Conservation (phyloP, 352 stramenopile species). For the Phytopythium litorale region DNA sequence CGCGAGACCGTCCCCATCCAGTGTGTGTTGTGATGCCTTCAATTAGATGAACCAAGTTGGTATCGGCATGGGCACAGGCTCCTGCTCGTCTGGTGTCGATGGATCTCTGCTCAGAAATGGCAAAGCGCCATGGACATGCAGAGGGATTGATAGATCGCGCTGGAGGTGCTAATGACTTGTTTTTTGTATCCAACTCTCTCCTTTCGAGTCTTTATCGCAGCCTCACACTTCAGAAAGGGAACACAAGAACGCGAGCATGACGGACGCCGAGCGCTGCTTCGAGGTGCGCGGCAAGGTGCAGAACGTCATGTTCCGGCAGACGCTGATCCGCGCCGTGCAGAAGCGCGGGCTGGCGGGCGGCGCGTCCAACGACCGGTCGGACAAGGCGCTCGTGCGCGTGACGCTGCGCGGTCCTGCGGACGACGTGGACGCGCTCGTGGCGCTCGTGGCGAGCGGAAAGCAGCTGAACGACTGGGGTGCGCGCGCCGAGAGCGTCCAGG, state of each 20-base stretch:
- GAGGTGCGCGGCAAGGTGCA: slow-evolving; percentile 71
- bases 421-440: slow-evolving; percentile 43
- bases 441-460: slow-evolving; percentile 35
- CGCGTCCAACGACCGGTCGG: slow-evolving; percentile 59
- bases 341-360: slow-evolving; percentile 56
- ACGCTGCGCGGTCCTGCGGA: slow-evolving; percentile 44
- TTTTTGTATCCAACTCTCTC: background rate
- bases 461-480: slow-evolving; percentile 73
- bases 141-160: background rate
- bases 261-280: slow-evolving; percentile 33
- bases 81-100: too few species aligned
- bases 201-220: background rate
- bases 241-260: background rate
- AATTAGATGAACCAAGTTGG: too few species aligned
- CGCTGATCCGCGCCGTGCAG: slow-evolving; percentile 70
- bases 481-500: slow-evolving; percentile 30
- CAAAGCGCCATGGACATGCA: background rate
- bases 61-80: too few species aligned
- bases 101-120: too few species aligned
- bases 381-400: slow-evolving; percentile 56
- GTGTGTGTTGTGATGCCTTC: too few species aligned
- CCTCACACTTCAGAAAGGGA: background rate
- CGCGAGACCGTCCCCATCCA: too few species aligned
- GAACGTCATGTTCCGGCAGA: slow-evolving; percentile 83
- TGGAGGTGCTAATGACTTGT: background rate